Evolutionary conservation across 2,329 filamentous ascomycete genomes (phyloP).

Genomic region (Daldinia sp.): DNA sequence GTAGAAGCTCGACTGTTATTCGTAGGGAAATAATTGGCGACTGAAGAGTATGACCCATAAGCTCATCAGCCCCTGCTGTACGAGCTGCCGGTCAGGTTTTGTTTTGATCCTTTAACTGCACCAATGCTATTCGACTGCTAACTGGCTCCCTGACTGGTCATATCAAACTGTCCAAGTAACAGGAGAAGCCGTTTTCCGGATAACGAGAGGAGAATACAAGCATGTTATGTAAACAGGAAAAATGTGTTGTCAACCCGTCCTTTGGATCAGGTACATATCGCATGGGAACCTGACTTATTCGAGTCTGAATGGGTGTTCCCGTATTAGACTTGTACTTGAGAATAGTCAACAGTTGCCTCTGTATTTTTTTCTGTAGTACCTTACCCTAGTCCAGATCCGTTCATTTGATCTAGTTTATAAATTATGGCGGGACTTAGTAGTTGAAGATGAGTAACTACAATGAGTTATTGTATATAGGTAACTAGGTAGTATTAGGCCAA

Average conservation of each 20-base stretch:
- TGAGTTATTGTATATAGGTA: neutral
- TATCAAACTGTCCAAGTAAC: constrained; percentile 6
- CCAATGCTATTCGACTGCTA: neutral
- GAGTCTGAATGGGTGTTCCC: constrained; percentile 1
- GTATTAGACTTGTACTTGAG: neutral
- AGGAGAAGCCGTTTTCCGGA: constrained; percentile 2
- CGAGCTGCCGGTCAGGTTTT: constrained; percentile 9
- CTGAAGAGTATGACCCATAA: constrained; percentile 27
- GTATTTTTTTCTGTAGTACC: neutral
- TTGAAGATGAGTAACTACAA: neutral
- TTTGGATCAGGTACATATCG: neutral
- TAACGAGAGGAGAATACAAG: constrained; percentile 8
- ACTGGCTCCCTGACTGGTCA: neutral
- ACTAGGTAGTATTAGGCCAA: neutral
- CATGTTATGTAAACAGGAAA: constrained; percentile 12
- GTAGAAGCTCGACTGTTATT: constrained; percentile 23
- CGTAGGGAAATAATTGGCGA: constrained; percentile 34
- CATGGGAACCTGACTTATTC: neutral
- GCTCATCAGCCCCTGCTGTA: constrained; percentile 9
- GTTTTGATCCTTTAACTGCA: constrained; percentile 4
- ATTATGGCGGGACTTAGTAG: neutral
- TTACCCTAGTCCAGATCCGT: neutral
- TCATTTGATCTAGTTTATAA: neutral
- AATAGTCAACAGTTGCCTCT: neutral
- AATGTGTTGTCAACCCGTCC: constrained; percentile 2